A percentile compares a stretch with the other conserved stretches of the same genome.
Conservation (phyloP, 225 moss, liverwort and hornwort genomes). For the Antitrichia curtipendula region DNA sequence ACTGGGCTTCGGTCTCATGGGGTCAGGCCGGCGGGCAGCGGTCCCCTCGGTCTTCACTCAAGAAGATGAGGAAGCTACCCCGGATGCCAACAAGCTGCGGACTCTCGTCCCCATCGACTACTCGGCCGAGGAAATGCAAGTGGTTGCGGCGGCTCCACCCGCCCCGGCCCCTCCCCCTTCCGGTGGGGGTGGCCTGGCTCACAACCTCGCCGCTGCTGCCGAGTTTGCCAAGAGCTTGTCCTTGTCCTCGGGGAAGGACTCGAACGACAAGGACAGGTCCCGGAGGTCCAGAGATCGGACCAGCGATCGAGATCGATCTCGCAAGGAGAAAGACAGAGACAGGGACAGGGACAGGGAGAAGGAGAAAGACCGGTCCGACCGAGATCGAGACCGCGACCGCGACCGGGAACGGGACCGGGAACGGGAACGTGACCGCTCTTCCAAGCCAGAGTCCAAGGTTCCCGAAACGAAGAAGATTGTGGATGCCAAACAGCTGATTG, state of each 20-base stretch:
- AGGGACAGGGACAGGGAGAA: slow-evolving; percentile 15
- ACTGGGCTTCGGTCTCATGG: slow-evolving; percentile 89
- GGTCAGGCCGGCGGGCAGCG: slow-evolving; percentile 65
- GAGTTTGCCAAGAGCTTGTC: slow-evolving; percentile 93
- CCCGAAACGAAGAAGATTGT: slow-evolving; percentile 66
- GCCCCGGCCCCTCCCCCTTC: slow-evolving; percentile 29
- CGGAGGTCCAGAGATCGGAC: slow-evolving; percentile 54
- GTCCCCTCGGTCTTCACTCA: slow-evolving; percentile 79
- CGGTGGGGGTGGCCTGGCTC: slow-evolving; percentile 33
- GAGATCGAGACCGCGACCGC: slow-evolving; percentile 8
- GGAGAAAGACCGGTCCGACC: slow-evolving; percentile 31
- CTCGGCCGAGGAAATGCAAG: slow-evolving; percentile 94
- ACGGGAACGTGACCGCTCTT: slow-evolving; percentile 12
- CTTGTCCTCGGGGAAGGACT: slow-evolving; percentile 46
- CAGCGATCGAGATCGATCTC: slow-evolving; percentile 46
- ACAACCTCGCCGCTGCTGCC: slow-evolving; percentile 76
- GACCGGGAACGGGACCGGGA: slow-evolving; percentile 1
- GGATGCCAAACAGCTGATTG: slow-evolving; percentile 90
- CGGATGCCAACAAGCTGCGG: slow-evolving; percentile 59
- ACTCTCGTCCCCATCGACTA: slow-evolving; percentile 87
- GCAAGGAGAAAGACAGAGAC: slow-evolving; percentile 35
- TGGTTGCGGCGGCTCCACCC: slow-evolving; percentile 49
- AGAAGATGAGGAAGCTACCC: slow-evolving; percentile 82
- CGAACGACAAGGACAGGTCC: slow-evolving; percentile 51
- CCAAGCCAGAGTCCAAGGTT: slow-evolving; percentile 41